These are phyloP conservation scores for Yarrowia sp. DNA, from an alignment of 805 yeast genomes.

Conservation along the genomic window DNA sequence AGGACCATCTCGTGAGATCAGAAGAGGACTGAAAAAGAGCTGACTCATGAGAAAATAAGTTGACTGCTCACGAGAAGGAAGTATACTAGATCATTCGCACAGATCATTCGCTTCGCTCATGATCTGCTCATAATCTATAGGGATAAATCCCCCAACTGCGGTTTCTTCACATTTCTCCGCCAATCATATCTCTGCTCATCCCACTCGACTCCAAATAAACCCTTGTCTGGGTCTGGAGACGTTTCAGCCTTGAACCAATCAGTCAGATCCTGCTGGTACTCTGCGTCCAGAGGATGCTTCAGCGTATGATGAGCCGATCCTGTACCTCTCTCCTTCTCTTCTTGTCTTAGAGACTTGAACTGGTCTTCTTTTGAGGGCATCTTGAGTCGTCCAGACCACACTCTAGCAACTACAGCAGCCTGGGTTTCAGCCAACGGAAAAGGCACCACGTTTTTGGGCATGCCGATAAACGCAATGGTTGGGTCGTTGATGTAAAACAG, in stretches of 20 bases:
- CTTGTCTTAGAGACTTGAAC: slow-evolving; percentile 43
- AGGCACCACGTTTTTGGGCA: slow-evolving; percentile 39
- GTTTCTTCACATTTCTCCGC: not conserved
- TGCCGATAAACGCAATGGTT: slow-evolving; percentile 58
- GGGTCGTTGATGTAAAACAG: slow-evolving; percentile 55
- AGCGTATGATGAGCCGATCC: slow-evolving; percentile 52
- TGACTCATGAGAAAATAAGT: too few relatives aligned
- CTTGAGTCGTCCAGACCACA: slow-evolving; percentile 52
- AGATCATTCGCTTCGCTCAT: too few relatives aligned
- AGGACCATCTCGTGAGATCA: too few relatives aligned
- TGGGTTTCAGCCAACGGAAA: slow-evolving; percentile 49
- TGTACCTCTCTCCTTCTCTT: slow-evolving; percentile 46
- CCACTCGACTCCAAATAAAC: slow-evolving; percentile 22
- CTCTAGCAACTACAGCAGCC: slow-evolving; percentile 61
- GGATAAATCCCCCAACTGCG: not conserved
- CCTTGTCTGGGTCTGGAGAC: not conserved
- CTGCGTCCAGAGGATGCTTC: slow-evolving; percentile 55
- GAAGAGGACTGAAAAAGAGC: too few relatives aligned
- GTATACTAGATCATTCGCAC: too few relatives aligned
- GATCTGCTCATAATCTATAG: not conserved
- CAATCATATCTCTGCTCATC: not conserved
- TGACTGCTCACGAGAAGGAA: too few relatives aligned
- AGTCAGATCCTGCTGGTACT: slow-evolving; percentile 39
- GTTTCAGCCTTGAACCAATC: slow-evolving; percentile 7
- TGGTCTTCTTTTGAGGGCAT: slow-evolving; percentile 52